phyloP scores from a whole-genome alignment of 768 basidiomycete genomes.

The Podaxis sp. region DNA sequence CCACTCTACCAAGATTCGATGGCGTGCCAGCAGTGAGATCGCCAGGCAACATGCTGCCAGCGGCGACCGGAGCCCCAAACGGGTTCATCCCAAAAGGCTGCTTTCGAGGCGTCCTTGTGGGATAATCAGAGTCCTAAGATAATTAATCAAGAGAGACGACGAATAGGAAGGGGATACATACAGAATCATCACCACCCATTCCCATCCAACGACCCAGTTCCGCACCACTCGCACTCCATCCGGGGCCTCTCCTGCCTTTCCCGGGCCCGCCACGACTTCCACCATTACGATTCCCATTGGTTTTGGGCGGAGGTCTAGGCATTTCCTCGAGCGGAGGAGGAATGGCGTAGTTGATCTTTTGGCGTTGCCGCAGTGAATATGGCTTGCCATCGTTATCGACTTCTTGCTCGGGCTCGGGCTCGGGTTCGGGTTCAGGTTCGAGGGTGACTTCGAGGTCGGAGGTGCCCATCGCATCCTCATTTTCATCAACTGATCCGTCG shows the following conservation, averaged over 20 bases:
- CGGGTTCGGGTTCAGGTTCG: slow-evolving; percentile 40
- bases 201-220: slow-evolving; percentile 80
- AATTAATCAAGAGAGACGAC: not conserved
- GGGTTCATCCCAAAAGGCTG: slow-evolving; percentile 51
- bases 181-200: slow-evolving; percentile 70
- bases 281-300: slow-evolving; percentile 26
- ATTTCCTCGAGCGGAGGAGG: slow-evolving; percentile 80
- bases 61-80: slow-evolving; percentile 49
- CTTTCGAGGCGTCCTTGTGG: slow-evolving; percentile 67
- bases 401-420: slow-evolving; percentile 42
- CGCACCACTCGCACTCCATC: slow-evolving; percentile 79
- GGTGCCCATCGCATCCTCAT: slow-evolving; percentile 39
- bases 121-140: slow-evolving; percentile 68
- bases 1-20: slow-evolving; percentile 82
- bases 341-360: slow-evolving; percentile 76
- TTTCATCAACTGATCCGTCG: slow-evolving; percentile 60
- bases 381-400: slow-evolving; percentile 55
- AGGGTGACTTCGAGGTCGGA: slow-evolving; percentile 32
- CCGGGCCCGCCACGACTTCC: slow-evolving; percentile 31
- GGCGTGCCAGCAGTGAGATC: slow-evolving; percentile 77
- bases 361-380: slow-evolving; percentile 66
- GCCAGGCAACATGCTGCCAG: slow-evolving; percentile 55
- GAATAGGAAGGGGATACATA: slow-evolving; percentile 24
- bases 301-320: slow-evolving; percentile 42
- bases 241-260: slow-evolving; percentile 44